Evolutionary conservation across 2,329 filamentous ascomycete species (phyloP).

Genomic region (Didymellaceae sp.): DNA sequence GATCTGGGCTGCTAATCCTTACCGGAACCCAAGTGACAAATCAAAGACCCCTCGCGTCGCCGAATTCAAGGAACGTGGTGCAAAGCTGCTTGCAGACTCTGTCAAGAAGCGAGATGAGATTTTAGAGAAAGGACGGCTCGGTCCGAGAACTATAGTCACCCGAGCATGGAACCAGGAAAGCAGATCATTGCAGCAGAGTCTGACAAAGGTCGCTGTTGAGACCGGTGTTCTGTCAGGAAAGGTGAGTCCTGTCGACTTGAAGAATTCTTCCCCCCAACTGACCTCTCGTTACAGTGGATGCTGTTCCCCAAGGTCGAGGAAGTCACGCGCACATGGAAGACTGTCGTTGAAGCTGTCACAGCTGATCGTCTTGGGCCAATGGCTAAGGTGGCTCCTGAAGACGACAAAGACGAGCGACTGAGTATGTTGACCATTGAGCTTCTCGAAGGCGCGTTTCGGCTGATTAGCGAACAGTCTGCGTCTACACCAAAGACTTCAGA

Average conservation of each 20-base stretch:
- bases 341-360: conserved; percentile 70
- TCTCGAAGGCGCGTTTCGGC: no score
- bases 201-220: conserved; percentile 67
- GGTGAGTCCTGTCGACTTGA: no score
- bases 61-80: conserved; percentile 61
- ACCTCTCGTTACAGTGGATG: conserved; percentile 67
- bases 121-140: conserved; percentile 57
- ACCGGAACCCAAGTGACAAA: conserved; percentile 48
- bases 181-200: conserved; percentile 57
- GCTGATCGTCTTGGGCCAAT: conserved; percentile 72
- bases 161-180: conserved; percentile 52
- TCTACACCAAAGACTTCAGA: conserved; percentile 79
- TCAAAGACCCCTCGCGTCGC: conserved; percentile 49
- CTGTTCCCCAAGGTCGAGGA: conserved; percentile 64
- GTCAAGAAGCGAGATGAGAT: conserved; percentile 56
- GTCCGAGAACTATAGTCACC: conserved; percentile 51
- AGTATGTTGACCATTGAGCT: conserved; percentile 30
- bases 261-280: background rate
- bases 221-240: conserved; percentile 70
- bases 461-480: conserved; percentile 52
- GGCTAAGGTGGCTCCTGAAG: conserved; percentile 73
- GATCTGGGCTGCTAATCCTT: conserved; percentile 77
- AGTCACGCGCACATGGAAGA: conserved; percentile 69
- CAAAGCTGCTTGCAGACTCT: conserved; percentile 61
- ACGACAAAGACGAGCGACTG: conserved; percentile 57